phyloP scores from a whole-genome alignment of 83 land plant species.

The Thuja plicata region DNA sequence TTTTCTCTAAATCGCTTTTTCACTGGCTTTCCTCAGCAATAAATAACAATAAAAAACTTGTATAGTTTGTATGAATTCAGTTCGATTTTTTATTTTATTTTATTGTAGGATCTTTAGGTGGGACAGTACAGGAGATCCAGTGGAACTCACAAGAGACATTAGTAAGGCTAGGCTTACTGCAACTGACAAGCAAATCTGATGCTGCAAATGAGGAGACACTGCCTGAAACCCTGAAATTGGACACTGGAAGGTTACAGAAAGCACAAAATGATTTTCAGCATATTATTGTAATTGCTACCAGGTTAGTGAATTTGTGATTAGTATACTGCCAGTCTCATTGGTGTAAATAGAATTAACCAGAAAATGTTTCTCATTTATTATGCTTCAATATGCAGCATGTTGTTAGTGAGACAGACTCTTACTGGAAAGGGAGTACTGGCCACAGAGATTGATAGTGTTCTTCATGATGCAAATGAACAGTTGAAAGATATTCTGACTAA shows the following conservation, averaged over 20 bases:
- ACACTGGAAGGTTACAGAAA: slow-evolving; percentile 56
- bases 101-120: background rate
- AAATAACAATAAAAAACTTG: background rate
- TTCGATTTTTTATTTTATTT: background rate
- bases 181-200: slow-evolving; percentile 47
- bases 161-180: slow-evolving; percentile 76
- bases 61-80: background rate
- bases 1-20: background rate
- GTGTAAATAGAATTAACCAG: background rate
- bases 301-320: slow-evolving; percentile 36
- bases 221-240: slow-evolving; percentile 81
- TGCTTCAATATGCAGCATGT: slow-evolving; percentile 11
- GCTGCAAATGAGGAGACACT: slow-evolving; percentile 53
- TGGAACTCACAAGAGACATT: slow-evolving; percentile 10
- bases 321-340: background rate
- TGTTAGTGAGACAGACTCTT: slow-evolving; percentile 12
- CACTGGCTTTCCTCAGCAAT: background rate
- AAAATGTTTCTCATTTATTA: background rate
- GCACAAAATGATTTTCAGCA: slow-evolving; percentile 78
- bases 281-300: slow-evolving; percentile 74
- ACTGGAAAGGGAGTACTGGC: background rate
- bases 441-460: slow-evolving; percentile 5
- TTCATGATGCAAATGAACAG: background rate
- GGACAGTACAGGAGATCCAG: background rate
- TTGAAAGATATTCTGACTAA: background rate